These are phyloP conservation scores for Clarireedia monteithiana DNA, from an alignment of 2,329 filamentous ascomycete species.

Conservation along the genomic window DNA sequence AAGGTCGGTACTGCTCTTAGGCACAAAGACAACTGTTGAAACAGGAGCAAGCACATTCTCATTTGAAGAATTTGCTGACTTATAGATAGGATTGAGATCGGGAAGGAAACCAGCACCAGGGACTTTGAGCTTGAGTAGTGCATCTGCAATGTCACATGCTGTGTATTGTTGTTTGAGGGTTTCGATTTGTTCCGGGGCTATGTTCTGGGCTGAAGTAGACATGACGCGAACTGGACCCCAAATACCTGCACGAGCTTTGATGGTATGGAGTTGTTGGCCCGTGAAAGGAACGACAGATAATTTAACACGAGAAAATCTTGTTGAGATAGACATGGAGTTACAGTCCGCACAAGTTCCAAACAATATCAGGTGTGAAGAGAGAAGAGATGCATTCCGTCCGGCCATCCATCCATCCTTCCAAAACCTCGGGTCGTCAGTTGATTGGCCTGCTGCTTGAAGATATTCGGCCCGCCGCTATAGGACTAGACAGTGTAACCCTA, in stretches of 20 bases:
- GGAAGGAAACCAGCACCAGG: conserved; percentile 59
- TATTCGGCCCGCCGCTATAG: background rate
- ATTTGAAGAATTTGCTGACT: conserved; percentile 16
- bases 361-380: background rate
- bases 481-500: too few relatives aligned
- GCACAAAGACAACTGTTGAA: conserved; percentile 56
- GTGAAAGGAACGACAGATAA: background rate
- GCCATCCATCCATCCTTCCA: background rate
- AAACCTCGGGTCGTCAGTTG: background rate
- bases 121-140: conserved; percentile 61
- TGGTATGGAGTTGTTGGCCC: background rate
- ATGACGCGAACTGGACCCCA: background rate
- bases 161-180: conserved; percentile 30
- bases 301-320: too few relatives aligned
- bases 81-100: conserved; percentile 38
- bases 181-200: conserved; percentile 10
- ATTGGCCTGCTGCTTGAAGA: background rate
- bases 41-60: conserved; percentile 37
- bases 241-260: background rate
- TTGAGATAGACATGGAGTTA: too few relatives aligned
- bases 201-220: background rate
- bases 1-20: conserved; percentile 42
- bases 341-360: too few relatives aligned
- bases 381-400: background rate
- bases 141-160: conserved; percentile 60